These are phyloP conservation scores for Carex arenaria DNA, from an alignment of 202 grass and related monocot genomes.

Conservation along the genomic window DNA sequence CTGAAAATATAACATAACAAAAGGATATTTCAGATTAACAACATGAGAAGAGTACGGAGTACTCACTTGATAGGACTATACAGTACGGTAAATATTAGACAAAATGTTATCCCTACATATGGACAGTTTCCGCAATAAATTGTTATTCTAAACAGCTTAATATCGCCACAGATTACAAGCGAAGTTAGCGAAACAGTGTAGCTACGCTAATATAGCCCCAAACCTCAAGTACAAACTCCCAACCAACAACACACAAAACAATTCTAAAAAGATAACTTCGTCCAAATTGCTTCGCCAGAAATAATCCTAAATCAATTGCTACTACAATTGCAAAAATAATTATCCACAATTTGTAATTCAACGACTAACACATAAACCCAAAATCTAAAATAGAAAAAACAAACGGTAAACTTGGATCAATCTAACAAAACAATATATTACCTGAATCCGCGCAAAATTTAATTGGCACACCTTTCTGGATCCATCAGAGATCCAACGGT, in stretches of 20 bases:
- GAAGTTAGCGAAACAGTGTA: no score
- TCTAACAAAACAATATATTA: not conserved
- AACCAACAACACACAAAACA: not conserved
- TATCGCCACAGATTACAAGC: no score
- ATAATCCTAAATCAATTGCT: no score
- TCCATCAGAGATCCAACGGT: conserved; percentile 14
- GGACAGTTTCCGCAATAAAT: no score
- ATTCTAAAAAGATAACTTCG: not conserved
- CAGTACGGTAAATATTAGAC: not conserved
- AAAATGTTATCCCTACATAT: not conserved
- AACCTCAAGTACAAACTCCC: not conserved
- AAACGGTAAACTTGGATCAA: not conserved
- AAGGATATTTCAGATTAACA: not conserved
- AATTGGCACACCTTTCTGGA: conserved; percentile 43
- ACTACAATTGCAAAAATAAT: no score
- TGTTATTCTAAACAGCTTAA: no score
- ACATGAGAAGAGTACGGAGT: not conserved
- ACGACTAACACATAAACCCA: not conserved
- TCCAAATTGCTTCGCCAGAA: no score
- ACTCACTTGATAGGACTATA: not conserved
- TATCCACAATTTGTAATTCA: not conserved
- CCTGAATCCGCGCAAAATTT: conserved; percentile 27
- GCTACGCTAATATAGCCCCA: no score
- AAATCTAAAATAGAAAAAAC: not conserved
- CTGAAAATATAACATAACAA: conserved; percentile 16